Conservation (phyloP, 176 grass and related monocot species). For the Canna indica region DNA sequence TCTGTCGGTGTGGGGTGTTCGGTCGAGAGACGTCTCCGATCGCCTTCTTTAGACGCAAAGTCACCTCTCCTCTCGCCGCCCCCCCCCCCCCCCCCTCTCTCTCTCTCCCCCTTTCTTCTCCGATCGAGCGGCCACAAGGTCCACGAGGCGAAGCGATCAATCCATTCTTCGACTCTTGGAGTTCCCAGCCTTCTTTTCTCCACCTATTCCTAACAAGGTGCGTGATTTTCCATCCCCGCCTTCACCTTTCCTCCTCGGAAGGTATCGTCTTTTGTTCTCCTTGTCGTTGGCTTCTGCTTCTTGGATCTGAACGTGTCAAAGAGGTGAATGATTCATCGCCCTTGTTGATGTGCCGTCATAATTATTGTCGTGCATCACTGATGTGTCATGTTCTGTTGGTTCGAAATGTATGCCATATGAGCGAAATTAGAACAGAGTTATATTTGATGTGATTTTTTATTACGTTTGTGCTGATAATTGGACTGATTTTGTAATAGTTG, state of each 20-base stretch:
- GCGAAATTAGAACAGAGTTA: not conserved
- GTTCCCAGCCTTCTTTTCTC: not conserved
- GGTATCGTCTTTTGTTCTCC: too few relatives aligned
- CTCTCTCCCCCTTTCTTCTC: not conserved
- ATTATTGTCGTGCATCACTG: not conserved
- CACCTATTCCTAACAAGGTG: not conserved
- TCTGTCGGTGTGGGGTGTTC: too few relatives aligned
- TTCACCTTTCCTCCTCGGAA: not conserved
- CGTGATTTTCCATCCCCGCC: not conserved
- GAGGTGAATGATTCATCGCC: not conserved
- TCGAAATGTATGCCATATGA: not conserved
- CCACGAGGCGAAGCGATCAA: not conserved
- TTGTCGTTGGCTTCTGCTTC: not conserved
- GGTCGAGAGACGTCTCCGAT: not conserved
- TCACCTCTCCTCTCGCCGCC: not conserved
- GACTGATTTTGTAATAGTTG: not conserved
- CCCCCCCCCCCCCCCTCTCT: too few relatives aligned
- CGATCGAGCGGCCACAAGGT: too few relatives aligned
- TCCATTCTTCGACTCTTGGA: not conserved
- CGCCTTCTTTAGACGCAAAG: not conserved
- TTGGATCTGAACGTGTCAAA: not conserved
- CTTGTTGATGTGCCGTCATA: not conserved
- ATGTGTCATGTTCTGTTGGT: not conserved
- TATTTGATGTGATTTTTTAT: not conserved
- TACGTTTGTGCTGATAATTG: not conserved